Percentiles rank a stretch among this genome's conserved stretches.
These are phyloP conservation scores for Phytophthora hybrid DNA, from an alignment of 352 stramenopile genomes.

Conservation along the genomic window DNA sequence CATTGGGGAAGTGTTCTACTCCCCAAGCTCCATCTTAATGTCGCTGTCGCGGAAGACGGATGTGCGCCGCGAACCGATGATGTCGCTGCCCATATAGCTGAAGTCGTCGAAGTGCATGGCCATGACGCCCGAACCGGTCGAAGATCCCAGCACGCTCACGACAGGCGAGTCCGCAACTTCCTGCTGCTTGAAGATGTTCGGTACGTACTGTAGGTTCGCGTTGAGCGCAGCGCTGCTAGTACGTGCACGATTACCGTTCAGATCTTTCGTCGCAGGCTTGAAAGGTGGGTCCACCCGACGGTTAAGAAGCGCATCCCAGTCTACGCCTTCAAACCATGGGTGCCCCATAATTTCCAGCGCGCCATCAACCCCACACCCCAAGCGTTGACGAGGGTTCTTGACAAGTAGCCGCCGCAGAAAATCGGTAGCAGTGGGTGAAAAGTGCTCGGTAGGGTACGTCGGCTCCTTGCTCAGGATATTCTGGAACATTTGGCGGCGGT, in stretches of 20 bases:
- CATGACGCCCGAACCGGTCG: conserved; percentile 59
- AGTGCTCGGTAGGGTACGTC: conserved; percentile 61
- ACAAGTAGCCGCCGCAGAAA: conserved; percentile 76
- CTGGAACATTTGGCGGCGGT: conserved; percentile 87
- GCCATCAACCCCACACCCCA: conserved; percentile 71
- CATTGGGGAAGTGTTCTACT: conserved; percentile 37
- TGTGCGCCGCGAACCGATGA: conserved; percentile 84
- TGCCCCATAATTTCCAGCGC: conserved; percentile 86
- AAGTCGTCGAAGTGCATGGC: conserved; percentile 91
- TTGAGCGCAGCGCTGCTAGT: conserved; percentile 63
- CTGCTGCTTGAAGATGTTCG: conserved; percentile 84
- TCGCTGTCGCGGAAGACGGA: conserved; percentile 87
- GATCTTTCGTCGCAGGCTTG: conserved; percentile 56
- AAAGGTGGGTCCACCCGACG: conserved; percentile 77
- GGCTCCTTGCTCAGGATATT: conserved; percentile 84
- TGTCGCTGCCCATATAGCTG: conserved; percentile 89
- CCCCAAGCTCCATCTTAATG: conserved; percentile 85
- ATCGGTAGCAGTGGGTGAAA: conserved; percentile 72
- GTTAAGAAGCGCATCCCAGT: conserved; percentile 82
- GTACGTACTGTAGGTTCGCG: conserved; percentile 80
- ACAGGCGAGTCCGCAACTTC: conserved; percentile 85
- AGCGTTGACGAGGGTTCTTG: conserved; percentile 71
- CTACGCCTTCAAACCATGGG: conserved; percentile 77
- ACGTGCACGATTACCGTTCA: conserved; percentile 41
- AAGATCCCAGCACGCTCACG: conserved; percentile 54